These are phyloP conservation scores for Phytophthora pluvialis DNA, from an alignment of 352 stramenopile species.

Conservation along the genomic window DNA sequence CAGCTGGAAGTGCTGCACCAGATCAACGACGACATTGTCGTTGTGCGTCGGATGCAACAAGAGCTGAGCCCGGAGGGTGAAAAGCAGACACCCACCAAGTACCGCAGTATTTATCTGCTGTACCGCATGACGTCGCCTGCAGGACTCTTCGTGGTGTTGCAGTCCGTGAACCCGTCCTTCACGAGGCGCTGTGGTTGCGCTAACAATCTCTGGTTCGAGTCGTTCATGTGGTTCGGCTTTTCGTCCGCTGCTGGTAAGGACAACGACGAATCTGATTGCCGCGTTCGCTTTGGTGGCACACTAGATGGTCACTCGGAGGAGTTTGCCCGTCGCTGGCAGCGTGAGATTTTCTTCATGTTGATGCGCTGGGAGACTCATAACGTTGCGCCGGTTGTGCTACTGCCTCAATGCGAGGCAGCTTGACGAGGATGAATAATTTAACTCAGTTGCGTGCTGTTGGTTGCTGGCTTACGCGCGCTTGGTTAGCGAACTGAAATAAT, in stretches of 20 bases:
- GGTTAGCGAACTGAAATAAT: not conserved
- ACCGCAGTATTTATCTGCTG: slow-evolving; percentile 43
- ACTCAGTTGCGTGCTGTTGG: slow-evolving; percentile 4
- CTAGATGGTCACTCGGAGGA: slow-evolving; percentile 37
- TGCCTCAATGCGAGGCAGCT: slow-evolving; percentile 16
- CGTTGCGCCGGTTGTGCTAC: slow-evolving; percentile 35
- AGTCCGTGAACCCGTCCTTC: slow-evolving; percentile 43
- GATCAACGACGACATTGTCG: slow-evolving; percentile 45
- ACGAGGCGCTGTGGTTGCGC: slow-evolving; percentile 36
- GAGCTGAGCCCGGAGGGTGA: slow-evolving; percentile 29
- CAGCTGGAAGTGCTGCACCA: slow-evolving; percentile 42
- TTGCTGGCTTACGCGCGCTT: not conserved
- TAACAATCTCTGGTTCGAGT: slow-evolving; percentile 45
- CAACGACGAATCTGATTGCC: slow-evolving; percentile 9
- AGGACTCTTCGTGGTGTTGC: slow-evolving; percentile 39
- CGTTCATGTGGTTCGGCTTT: slow-evolving; percentile 44
- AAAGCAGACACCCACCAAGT: slow-evolving; percentile 36
- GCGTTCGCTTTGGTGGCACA: slow-evolving; percentile 39
- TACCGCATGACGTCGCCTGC: slow-evolving; percentile 39
- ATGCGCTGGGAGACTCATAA: slow-evolving; percentile 43
- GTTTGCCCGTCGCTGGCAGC: slow-evolving; percentile 42
- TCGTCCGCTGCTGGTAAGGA: slow-evolving; percentile 2
- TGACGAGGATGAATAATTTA: slow-evolving; percentile 13
- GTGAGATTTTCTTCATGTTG: slow-evolving; percentile 43
- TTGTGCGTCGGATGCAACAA: slow-evolving; percentile 43